phyloP scores from a whole-genome alignment of 495 filamentous ascomycete species.

The Lepraria neglecta region DNA sequence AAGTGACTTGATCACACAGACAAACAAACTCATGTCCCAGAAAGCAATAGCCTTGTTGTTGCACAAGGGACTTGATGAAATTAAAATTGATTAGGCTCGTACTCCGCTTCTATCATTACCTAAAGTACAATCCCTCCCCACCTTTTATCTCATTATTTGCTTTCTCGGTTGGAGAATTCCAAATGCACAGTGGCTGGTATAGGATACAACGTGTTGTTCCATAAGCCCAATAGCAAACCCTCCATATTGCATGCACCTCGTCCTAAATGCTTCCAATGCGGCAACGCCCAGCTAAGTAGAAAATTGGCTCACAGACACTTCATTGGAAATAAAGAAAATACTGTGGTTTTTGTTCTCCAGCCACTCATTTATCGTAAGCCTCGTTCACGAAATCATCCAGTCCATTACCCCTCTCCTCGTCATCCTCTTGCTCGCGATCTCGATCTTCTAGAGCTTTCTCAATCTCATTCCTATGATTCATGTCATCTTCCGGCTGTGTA shows the following conservation, averaged over 20 bases:
- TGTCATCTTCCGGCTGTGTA: slow-evolving; percentile 27
- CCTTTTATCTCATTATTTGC: slow-evolving; percentile 8
- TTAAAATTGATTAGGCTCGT: background rate
- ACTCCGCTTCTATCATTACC: background rate
- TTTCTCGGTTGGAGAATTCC: background rate
- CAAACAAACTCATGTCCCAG: no score
- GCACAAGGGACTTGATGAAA: background rate
- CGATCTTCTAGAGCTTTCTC: slow-evolving; percentile 28
- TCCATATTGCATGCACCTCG: background rate
- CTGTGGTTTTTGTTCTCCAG: background rate
- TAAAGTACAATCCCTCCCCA: background rate
- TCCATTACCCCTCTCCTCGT: slow-evolving; percentile 19
- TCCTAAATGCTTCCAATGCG: slow-evolving; percentile 11
- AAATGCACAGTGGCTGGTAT: background rate
- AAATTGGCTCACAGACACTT: background rate
- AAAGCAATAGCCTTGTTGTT: no score
- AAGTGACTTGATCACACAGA: no score
- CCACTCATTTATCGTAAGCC: slow-evolving; percentile 15
- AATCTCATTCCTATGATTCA: slow-evolving; percentile 25
- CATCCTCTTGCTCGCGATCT: slow-evolving; percentile 24
- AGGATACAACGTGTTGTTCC: background rate
- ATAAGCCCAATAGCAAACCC: background rate
- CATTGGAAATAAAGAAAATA: slow-evolving; percentile 4
- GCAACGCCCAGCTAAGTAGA: slow-evolving; percentile 17
- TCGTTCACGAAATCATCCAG: slow-evolving; percentile 19